Evolutionary conservation across 768 basidiomycete genomes (phyloP), one percentile per base, ranked within the genome.

Genomic region (Rhizopogon rudus): DNA sequence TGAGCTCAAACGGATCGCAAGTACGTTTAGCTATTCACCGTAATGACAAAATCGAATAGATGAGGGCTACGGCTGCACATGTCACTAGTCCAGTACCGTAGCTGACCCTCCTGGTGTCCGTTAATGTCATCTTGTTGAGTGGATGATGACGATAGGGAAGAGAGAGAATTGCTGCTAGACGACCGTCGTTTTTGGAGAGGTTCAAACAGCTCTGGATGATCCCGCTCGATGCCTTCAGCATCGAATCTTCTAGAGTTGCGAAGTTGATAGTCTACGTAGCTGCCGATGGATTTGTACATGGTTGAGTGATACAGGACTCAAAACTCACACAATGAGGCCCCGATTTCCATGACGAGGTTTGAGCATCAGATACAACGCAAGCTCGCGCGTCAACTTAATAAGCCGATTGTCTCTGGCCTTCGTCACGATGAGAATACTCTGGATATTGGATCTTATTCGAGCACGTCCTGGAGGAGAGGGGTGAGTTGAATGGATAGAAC

Each of bases 341-440:
- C 95, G 83, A 61, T 71, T 67, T 17, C 83, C 82, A 46, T 77
- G 75, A 14, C 81, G 77, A n/a, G 75, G 83, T 72, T 90, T 96
- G 56, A 86, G 76, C 97, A 99, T 98, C 56, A 98, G 84, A 71
- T 95, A 98, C 17, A 98, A 75, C 0, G 97, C 94, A 35, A 99
- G 81, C 67, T 98, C 87, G 48, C 95, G 82, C 0, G 97, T 99
- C 45, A 99, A 81, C 67, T 89, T 87, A 76, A 98, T 98, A 51
- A 99, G 83, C 52, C 93, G 80, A 68, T 98, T 99, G 75, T 99
- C 97, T 51, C 95, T 80, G 40, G 97, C 97, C 72, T 99, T 99
- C 44, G 97, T 99, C 61, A 99, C 86, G 68, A 99, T 93, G 56
- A 99, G 80, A 60, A 99, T 80, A 56, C 82, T 92, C 70, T 98